Percentiles rank a stretch among this genome's conserved stretches.
These are phyloP conservation scores for Fusarium sp. DNA, from an alignment of 2,329 filamentous ascomycete species.

Conservation along the genomic window DNA sequence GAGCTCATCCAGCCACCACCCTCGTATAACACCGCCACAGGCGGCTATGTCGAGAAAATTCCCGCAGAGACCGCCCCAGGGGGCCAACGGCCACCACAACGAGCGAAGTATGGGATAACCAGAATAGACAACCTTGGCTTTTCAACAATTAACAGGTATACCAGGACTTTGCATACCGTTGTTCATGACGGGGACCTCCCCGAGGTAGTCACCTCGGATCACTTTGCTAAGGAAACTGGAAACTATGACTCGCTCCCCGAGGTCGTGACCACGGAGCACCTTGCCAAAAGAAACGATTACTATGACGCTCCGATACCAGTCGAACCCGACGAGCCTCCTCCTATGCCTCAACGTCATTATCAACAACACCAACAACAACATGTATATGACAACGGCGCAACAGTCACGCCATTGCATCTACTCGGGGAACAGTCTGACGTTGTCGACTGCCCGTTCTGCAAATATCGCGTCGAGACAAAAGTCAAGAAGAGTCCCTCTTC, in stretches of 20 bases:
- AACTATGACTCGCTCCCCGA: constrained; percentile 38
- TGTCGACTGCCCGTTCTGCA: constrained; percentile 46
- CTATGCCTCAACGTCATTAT: no score
- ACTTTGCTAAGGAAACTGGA: background rate
- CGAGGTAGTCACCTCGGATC: constrained; percentile 31
- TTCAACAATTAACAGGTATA: background rate
- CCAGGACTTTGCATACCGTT: constrained; percentile 25
- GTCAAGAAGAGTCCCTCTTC: constrained; percentile 42
- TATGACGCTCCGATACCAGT: constrained; percentile 41
- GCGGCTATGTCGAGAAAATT: background rate
- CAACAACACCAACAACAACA: constrained; percentile 18
- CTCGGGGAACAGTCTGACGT: constrained; percentile 43
- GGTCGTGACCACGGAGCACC: constrained; percentile 25
- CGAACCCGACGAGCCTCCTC: constrained; percentile 12
- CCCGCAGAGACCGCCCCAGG: background rate
- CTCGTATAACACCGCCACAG: background rate
- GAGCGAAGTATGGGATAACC: background rate
- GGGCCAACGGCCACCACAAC: background rate
- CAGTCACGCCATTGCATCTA: constrained; percentile 42
- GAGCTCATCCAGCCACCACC: background rate
- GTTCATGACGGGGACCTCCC: constrained; percentile 39
- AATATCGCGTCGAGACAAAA: constrained; percentile 33
- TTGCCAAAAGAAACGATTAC: background rate
- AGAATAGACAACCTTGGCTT: background rate
- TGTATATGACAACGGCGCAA: constrained; percentile 4